Evolutionary conservation across 345 rosid species (phyloP).

Genomic region (Rhizophora mangle): DNA sequence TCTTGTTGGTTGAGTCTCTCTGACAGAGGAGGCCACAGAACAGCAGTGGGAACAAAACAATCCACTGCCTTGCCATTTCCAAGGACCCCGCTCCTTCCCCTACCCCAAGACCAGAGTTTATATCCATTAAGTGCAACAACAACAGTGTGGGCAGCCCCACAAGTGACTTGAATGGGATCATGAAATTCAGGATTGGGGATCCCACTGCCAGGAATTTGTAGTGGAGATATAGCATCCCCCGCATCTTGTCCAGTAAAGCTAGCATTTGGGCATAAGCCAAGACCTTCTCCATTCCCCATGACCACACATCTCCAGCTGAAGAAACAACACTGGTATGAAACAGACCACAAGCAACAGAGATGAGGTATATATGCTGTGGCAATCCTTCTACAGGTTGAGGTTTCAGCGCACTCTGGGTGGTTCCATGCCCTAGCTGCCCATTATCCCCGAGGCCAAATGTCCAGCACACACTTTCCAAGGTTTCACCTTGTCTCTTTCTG

Average conservation of each 20-base stretch:
- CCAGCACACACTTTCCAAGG: constrained; percentile 61
- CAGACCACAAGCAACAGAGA: constrained; percentile 83
- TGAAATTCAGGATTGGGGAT: constrained; percentile 41
- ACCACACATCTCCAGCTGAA: constrained; percentile 77
- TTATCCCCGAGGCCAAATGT: constrained; percentile 86
- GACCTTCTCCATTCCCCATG: constrained; percentile 93
- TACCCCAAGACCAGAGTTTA: constrained; percentile 90
- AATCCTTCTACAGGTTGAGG: constrained; percentile 69
- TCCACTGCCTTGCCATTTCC: constrained; percentile 60
- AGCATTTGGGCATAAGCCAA: constrained; percentile 87
- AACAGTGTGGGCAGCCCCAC: constrained; percentile 93
- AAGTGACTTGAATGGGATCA: constrained; percentile 59
- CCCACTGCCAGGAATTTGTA: constrained; percentile 34
- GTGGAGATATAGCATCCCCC: constrained; percentile 75
- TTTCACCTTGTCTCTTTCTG: constrained; percentile 48
- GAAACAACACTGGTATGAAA: constrained; percentile 89
- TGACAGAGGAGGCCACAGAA: constrained; percentile 57
- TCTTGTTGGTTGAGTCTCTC: constrained; percentile 42
- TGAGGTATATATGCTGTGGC: constrained; percentile 45
- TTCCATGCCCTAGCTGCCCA: constrained; percentile 91
- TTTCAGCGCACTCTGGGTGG: constrained; percentile 47
- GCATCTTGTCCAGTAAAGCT: constrained; percentile 49
- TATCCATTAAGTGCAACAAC: constrained; percentile 67
- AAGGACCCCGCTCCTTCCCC: constrained; percentile 86
- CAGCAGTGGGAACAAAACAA: constrained; percentile 43